phyloP scores from a whole-genome alignment of 805 yeast species.

The Yarrowia deformans region DNA sequence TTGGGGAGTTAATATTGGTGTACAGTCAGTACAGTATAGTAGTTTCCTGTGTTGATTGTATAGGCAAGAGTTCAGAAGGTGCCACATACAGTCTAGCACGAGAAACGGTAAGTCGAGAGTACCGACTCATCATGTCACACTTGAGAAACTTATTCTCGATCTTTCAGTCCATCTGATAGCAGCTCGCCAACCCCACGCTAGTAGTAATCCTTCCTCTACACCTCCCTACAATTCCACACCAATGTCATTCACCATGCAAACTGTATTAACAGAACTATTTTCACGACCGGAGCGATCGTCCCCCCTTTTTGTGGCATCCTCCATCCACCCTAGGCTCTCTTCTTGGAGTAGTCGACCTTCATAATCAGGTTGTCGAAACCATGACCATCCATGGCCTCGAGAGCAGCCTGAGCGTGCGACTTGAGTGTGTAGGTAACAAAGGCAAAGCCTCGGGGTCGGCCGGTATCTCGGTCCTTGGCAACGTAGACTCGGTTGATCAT shows the following conservation, averaged over 20 bases:
- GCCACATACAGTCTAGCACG: too few relatives aligned
- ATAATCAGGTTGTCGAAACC: slow-evolving; percentile 91
- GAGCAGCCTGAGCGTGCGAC: slow-evolving; percentile 75
- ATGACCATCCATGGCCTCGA: slow-evolving; percentile 80
- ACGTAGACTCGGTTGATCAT: slow-evolving; percentile 77
- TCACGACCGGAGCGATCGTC: slow-evolving; percentile 4
- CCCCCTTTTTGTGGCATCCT: slow-evolving; percentile 4
- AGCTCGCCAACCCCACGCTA: too few relatives aligned
- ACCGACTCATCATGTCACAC: too few relatives aligned
- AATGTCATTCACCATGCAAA: slow-evolving; percentile 32
- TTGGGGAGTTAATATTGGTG: too few relatives aligned
- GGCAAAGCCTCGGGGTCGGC: slow-evolving; percentile 94
- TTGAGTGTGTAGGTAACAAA: slow-evolving; percentile 76
- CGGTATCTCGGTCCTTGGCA: slow-evolving; percentile 90
- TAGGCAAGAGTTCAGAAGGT: too few relatives aligned
- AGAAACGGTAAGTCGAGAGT: too few relatives aligned
- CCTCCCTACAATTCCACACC: not conserved
- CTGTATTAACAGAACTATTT: slow-evolving; percentile 39
- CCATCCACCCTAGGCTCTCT: slow-evolving; percentile 27
- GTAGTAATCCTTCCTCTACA: not conserved
- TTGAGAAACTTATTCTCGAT: too few relatives aligned
- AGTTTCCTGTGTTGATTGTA: too few relatives aligned
- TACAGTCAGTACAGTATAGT: too few relatives aligned
- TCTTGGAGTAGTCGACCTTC: slow-evolving; percentile 54
- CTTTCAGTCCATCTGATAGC: too few relatives aligned